Conservation (phyloP, 2,329 filamentous ascomycete genomes). For the Sporothrix dimorphospora region DNA sequence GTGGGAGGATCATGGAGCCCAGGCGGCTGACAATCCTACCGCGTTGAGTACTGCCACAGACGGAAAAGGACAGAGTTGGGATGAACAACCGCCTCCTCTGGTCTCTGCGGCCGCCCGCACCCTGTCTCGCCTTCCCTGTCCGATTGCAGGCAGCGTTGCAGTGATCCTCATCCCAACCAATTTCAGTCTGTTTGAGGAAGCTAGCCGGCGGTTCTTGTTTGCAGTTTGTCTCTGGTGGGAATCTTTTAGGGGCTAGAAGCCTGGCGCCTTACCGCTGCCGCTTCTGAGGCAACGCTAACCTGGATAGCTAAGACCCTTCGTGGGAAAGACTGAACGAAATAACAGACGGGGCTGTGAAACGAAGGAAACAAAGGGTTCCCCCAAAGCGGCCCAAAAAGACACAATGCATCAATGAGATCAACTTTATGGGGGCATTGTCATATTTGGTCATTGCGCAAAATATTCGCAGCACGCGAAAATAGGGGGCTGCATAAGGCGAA, state of each 20-base stretch:
- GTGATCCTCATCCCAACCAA: slow-evolving; percentile 15
- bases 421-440: neutral
- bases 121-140: slow-evolving; percentile 4
- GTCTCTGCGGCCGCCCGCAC: neutral
- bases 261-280: slow-evolving; percentile 23
- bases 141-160: slow-evolving; percentile 13
- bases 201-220: neutral
- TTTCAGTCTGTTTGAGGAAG: slow-evolving; percentile 16
- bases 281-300: slow-evolving; percentile 4
- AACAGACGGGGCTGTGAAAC: neutral
- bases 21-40: neutral
- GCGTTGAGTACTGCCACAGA: neutral
- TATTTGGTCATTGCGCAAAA: neutral
- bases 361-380: neutral
- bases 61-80: slow-evolving; percentile 15
- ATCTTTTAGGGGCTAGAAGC: slow-evolving; percentile 23
- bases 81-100: neutral
- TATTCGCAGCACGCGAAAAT: slow-evolving; percentile 14
- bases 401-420: neutral
- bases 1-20: slow-evolving; percentile 8
- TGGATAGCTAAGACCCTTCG: neutral
- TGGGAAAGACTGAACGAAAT: neutral
- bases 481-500: slow-evolving; percentile 12
- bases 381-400: neutral
- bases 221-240: neutral